Percentiles rank a stretch among this genome's conserved stretches.
Evolutionary conservation across 345 rosid genomes (phyloP).

Genomic region (Combretum micranthum): DNA sequence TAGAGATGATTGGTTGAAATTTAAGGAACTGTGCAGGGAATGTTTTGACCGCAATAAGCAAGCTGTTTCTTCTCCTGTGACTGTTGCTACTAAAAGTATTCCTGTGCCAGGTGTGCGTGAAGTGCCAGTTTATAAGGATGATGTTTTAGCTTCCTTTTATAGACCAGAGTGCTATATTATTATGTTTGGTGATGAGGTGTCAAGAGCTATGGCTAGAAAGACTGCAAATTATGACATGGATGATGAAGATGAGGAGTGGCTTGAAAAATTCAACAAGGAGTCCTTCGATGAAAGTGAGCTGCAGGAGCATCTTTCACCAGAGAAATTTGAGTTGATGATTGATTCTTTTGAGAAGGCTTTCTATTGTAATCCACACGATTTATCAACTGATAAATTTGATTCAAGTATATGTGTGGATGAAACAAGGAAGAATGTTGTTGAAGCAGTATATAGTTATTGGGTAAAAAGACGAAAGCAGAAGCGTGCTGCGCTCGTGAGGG

Average conservation of each 20-base stretch:
- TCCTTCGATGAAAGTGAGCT: conserved; percentile 19
- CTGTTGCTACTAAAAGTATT: conserved; percentile 41
- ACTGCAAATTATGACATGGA: conserved; percentile 82
- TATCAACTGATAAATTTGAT: conserved; percentile 42
- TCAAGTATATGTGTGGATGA: conserved; percentile 32
- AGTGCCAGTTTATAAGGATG: conserved; percentile 46
- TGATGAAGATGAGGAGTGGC: conserved; percentile 91
- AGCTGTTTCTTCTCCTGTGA: conserved; percentile 10
- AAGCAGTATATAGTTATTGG: conserved; percentile 80
- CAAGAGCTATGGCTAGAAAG: conserved; percentile 67
- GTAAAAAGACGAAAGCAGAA: conserved; percentile 61
- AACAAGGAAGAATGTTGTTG: conserved; percentile 52
- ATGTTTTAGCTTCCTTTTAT: conserved; percentile 21
- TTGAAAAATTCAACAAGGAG: conserved; percentile 44
- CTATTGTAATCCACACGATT: conserved; percentile 50
- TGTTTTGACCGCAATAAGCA: conserved; percentile 61
- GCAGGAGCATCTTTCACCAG: conserved; percentile 37
- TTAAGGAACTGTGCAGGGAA: conserved; percentile 81
- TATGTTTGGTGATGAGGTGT: conserved; percentile 52
- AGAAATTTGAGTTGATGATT: conserved; percentile 74
- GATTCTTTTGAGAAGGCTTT: conserved; percentile 80
- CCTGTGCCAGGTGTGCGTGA: conserved; percentile 80
- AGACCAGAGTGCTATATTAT: conserved; percentile 60
- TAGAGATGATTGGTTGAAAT: conserved; percentile 64
- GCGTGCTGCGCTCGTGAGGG: conserved; percentile 50